A percentile compares a stretch with the other conserved stretches of the same genome.
phyloP scores from a whole-genome alignment of 1,284 basidiomycete species.

The Puccinia brachypodii region DNA sequence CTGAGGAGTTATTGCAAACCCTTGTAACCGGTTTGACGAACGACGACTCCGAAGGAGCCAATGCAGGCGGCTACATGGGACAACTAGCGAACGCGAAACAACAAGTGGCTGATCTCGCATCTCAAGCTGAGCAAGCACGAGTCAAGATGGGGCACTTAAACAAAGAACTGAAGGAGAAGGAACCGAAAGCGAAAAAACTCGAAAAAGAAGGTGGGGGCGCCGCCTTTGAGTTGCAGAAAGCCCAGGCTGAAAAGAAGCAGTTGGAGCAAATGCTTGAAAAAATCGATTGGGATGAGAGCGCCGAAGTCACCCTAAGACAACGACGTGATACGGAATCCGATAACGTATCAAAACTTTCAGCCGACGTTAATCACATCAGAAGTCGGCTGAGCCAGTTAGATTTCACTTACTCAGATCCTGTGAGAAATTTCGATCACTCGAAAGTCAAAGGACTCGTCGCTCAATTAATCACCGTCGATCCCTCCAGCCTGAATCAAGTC shows the following conservation, averaged over 20 bases:
- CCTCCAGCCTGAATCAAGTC: conserved; percentile 71
- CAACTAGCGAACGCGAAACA: conserved; percentile 86
- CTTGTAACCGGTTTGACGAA: conserved; percentile 85
- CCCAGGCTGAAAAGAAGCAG: conserved; percentile 66
- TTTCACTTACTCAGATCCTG: conserved; percentile 79
- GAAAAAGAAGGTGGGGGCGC: conserved; percentile 77
- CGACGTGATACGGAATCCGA: conserved; percentile 65
- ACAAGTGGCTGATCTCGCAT: conserved; percentile 71
- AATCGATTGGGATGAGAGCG: conserved; percentile 76
- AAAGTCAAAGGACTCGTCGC: conserved; percentile 75
- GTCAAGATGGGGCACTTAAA: conserved; percentile 75
- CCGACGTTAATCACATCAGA: conserved; percentile 67
- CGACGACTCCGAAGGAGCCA: conserved; percentile 61
- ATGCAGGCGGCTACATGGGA: conserved; percentile 90
- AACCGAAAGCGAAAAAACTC: conserved; percentile 78
- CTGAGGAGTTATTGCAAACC: conserved; percentile 93
- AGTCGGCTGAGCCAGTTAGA: conserved; percentile 71
- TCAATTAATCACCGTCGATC: conserved; percentile 69
- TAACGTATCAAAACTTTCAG: conserved; percentile 63
- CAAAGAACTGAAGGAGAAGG: conserved; percentile 76
- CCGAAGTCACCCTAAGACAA: conserved; percentile 68
- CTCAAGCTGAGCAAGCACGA: conserved; percentile 82
- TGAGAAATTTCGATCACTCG: conserved; percentile 76
- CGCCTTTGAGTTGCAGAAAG: conserved; percentile 67
- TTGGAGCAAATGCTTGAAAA: conserved; percentile 64